Evolutionary conservation across 2,329 filamentous ascomycete species (phyloP).

Genomic region (Neofusicoccum cordaticola): DNA sequence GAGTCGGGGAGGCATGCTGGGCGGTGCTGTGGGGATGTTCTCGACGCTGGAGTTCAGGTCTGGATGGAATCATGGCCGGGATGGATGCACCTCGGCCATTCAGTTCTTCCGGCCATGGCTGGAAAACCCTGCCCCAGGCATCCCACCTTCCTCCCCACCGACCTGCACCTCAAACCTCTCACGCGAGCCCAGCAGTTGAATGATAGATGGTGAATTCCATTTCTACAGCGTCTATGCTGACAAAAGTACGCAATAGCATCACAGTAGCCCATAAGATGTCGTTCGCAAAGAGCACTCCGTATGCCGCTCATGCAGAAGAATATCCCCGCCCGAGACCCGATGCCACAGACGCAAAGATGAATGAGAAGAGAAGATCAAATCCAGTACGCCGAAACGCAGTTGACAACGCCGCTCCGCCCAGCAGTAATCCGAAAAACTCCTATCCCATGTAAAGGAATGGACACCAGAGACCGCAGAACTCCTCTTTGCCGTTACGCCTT

Average conservation of each 20-base stretch:
- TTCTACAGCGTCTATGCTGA: slow-evolving; percentile 17
- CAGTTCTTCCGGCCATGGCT: background rate
- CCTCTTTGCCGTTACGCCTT: slow-evolving; percentile 10
- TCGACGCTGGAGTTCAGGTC: background rate
- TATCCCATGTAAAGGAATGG: slow-evolving; percentile 9
- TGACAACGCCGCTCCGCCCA: slow-evolving; percentile 4
- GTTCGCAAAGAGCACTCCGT: slow-evolving; percentile 7
- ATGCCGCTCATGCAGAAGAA: slow-evolving; percentile 17
- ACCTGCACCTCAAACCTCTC: background rate
- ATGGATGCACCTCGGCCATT: slow-evolving; percentile 7
- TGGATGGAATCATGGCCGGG: background rate
- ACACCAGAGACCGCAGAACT: slow-evolving; percentile 13
- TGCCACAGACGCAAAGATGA: slow-evolving; percentile 7
- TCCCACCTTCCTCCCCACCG: slow-evolving; percentile 2
- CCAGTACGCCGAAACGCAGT: slow-evolving; percentile 4
- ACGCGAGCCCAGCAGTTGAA: background rate
- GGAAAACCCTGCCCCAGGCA: slow-evolving; percentile 12
- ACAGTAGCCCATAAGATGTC: slow-evolving; percentile 15
- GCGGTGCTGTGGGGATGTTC: background rate
- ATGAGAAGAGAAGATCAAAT: background rate
- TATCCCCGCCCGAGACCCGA: slow-evolving; percentile 8
- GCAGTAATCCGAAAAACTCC: slow-evolving; percentile 7
- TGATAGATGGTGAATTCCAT: background rate
- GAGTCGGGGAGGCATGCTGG: slow-evolving; percentile 38
- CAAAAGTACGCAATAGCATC: slow-evolving; percentile 10